Evolutionary conservation across 129 eudicot genomes (phyloP).

Genomic region (Arctium lappa): DNA sequence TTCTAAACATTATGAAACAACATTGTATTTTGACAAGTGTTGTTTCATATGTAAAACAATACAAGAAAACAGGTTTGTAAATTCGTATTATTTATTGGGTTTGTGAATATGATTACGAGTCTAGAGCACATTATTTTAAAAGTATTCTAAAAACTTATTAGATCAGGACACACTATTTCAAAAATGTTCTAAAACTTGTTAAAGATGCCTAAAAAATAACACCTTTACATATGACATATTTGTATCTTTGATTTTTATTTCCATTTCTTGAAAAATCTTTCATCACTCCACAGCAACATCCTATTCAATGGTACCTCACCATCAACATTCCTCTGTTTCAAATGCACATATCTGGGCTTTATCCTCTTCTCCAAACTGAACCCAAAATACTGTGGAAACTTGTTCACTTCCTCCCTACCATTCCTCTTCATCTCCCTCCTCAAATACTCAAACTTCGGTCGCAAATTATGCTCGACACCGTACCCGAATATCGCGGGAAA

Average conservation of each 20-base stretch:
- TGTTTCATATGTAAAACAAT: neutral
- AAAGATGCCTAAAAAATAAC: no score
- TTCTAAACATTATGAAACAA: no score
- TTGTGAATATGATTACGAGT: no score
- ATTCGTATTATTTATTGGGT: no score
- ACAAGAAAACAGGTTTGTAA: no score
- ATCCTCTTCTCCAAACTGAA: constrained; percentile 53
- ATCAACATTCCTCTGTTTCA: constrained; percentile 45
- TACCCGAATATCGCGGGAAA: constrained; percentile 65
- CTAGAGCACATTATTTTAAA: no score
- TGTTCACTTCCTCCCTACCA: constrained; percentile 40
- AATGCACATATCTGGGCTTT: constrained; percentile 46
- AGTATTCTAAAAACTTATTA: no score
- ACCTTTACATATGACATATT: no score
- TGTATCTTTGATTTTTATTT: constrained; percentile 23
- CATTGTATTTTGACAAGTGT: no score
- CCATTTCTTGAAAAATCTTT: constrained; percentile 57
- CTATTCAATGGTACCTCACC: constrained; percentile 33
- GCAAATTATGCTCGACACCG: constrained; percentile 42
- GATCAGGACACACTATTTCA: no score
- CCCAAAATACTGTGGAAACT: constrained; percentile 66
- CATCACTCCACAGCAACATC: constrained; percentile 55
- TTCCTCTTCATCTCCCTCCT: constrained; percentile 46
- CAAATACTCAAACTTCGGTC: constrained; percentile 47
- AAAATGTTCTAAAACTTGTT: no score